phyloP scores from a whole-genome alignment of 108 stramenopile genomes.

The Skeletonema costatum region DNA sequence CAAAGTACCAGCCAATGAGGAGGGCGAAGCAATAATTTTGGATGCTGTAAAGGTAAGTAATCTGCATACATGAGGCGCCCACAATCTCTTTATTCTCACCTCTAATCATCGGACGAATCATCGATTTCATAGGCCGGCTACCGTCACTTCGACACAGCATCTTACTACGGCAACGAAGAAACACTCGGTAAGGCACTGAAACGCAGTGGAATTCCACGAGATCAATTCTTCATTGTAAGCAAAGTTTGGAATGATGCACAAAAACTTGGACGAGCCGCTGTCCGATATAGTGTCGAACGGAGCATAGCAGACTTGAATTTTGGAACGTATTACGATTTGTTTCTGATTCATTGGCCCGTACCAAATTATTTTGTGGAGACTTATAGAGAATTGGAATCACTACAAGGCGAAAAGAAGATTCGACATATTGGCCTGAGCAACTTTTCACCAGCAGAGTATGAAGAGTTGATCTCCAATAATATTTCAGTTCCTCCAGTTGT shows the following conservation, averaged over 20 bases:
- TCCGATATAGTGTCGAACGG: conserved; percentile 11
- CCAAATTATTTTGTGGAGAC: conserved; percentile 24
- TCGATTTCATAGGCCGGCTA: conserved; percentile 16
- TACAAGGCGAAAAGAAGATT: conserved; percentile 10
- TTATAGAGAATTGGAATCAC: conserved; percentile 25
- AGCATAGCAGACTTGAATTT: conserved; percentile 24
- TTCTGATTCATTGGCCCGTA: conserved; percentile 59
- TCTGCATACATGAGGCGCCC: neutral
- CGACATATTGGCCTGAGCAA: conserved; percentile 21
- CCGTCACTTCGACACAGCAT: conserved; percentile 58
- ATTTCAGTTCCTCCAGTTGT: conserved; percentile 7
- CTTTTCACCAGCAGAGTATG: conserved; percentile 31
- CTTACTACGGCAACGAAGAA: conserved; percentile 56
- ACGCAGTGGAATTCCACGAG: conserved; percentile 18
- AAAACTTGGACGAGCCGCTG: conserved; percentile 20
- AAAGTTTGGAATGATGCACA: conserved; percentile 55
- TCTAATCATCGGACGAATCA: conserved; percentile 18
- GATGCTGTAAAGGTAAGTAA: conserved; percentile 28
- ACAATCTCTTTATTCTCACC: neutral
- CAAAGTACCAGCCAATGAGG: conserved; percentile 50
- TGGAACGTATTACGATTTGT: conserved; percentile 42
- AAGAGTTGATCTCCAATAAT: conserved; percentile 22
- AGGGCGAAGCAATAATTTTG: conserved; percentile 48
- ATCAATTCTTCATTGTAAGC: conserved; percentile 42
- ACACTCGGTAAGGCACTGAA: conserved; percentile 45